Evolutionary conservation across 1,284 basidiomycete species (phyloP), one percentile per base, ranked within the genome.

Genomic region (Vanrija sp.): DNA sequence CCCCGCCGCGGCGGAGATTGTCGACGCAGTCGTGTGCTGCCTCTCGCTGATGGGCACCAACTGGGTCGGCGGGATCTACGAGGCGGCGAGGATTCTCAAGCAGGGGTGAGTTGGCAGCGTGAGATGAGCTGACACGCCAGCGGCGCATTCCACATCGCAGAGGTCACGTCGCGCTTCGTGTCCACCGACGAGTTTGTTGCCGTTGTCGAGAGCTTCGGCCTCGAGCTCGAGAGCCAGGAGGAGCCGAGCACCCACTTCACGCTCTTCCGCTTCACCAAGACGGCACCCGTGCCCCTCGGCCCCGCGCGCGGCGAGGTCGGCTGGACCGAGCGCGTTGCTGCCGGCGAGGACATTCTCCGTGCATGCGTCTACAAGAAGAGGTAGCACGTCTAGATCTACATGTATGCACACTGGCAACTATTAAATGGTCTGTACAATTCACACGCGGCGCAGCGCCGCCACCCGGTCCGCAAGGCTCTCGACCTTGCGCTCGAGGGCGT

Each of bases 301-400:
- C 67, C 72, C 6, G 71, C 66, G 12, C 65, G 64, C 21, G 74
- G 78, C 10, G 80, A 86, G 54, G 79, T 83, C 59, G 85, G 86
- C 42, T 89, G 86, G 86, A 72, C 76, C n/a, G 80, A 79, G 46
- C 69, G 92, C 25, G 66, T 85, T 53, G 75, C 78, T 19, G 81
- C 82, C 64, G 86, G 88, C 16, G 75, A 80, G 62, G 73, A 86
- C 10, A 71, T 84, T 40, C 80, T 99, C 57, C 91, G 93, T 73
- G 88, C 93, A 29, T 99, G 96, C 77, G 89, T 98, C 75, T 99
- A 99, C 76, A 99, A 98, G 78, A 84, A 91, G 68, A 83, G 95
- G 69, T 98, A 77, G 82, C 55, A 12, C 34, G 34, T 34, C 44
- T 45, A 42, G 28, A 38, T 51, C 50, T 43, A 44, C 34, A 51